Conservation (phyloP, 2,329 filamentous ascomycete genomes). For the Lasiodiplodia citricola region DNA sequence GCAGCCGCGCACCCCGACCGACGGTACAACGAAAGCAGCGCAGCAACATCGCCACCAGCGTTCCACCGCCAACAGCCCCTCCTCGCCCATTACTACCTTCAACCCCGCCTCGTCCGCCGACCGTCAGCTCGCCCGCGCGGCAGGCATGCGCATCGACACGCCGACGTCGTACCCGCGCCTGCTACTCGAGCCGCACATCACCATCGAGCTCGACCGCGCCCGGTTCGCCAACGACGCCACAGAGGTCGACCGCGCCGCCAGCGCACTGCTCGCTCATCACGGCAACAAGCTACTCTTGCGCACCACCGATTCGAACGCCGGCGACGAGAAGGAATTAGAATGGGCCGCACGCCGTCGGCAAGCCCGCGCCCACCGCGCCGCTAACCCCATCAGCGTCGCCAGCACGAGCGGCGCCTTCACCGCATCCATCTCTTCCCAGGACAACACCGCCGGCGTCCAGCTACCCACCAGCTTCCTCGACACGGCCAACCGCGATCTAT, state of each 20-base stretch:
- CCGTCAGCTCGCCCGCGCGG: constrained; percentile 5
- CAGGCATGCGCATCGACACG: constrained; percentile 16
- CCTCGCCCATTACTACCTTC: not conserved
- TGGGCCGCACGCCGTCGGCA: not conserved
- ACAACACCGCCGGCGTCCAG: not conserved
- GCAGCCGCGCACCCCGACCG: not conserved
- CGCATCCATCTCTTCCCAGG: not conserved
- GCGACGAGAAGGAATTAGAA: not conserved
- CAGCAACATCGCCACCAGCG: not conserved
- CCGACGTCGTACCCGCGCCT: not conserved
- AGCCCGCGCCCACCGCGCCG: not conserved
- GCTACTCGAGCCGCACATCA: constrained; percentile 1
- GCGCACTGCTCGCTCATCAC: not conserved
- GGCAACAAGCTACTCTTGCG: not conserved
- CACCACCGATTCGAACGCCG: not conserved
- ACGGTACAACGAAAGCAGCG: not conserved
- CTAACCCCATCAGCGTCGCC: not conserved
- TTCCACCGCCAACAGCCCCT: no score
- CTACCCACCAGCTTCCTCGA: not conserved
- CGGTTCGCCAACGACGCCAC: not conserved
- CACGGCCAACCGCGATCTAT: not conserved
- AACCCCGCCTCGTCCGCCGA: not conserved
- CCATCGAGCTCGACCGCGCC: not conserved
- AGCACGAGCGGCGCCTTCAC: not conserved
- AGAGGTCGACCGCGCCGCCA: not conserved